Evolutionary conservation across 129 eudicot species (phyloP), one percentile per base, ranked within the genome.

Genomic region (carrot (Daucus carota)): DNA sequence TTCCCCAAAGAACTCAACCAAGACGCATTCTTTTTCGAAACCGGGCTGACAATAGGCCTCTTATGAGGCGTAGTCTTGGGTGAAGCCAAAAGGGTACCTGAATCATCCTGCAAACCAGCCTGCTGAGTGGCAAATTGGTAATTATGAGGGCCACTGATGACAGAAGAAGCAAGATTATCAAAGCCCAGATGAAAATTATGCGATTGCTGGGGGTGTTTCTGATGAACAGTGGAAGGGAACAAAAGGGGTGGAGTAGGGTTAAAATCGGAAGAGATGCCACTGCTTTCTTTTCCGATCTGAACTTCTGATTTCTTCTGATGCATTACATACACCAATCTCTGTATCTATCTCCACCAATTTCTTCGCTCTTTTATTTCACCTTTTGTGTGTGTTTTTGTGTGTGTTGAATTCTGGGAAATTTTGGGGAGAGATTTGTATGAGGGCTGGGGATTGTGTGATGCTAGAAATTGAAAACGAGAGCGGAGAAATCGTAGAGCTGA

Each of bases 221-320:
- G 88, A 77, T 78, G 85, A 59, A 75, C 73, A 60, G 76, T 69
- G 36, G 85, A 75, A 70, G 86, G 77, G 80, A 75, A 57, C 8
- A 36, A 38, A 44, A 75, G 80, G 33, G 77, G 92, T 33, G 96
- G 98, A n/a, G 88, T 81, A 16, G 94, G 96, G 81, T 90, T 90
- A 86, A 90, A 93, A 90, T 90, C 97, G 96, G 98, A 93, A 90
- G 98, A 93, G 93, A 93, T 59, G 89, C 98, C 89, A 41, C 83
- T 85, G 96, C 97, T 93, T 87, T 93, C 97, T 87, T 83, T 88
- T 84, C 98, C 96, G 97, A 90, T 93, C 93, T 93, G 98, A 77
- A 84, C 89, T 89, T 93, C 98, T 28, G 97, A 93, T 93, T 93
- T 93, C 86, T 93, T 93, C 88, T 91, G 96, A 93, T 93, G 98